Evolutionary conservation across 352 stramenopile species (phyloP).

Genomic region (Globisporangium viniferum): DNA sequence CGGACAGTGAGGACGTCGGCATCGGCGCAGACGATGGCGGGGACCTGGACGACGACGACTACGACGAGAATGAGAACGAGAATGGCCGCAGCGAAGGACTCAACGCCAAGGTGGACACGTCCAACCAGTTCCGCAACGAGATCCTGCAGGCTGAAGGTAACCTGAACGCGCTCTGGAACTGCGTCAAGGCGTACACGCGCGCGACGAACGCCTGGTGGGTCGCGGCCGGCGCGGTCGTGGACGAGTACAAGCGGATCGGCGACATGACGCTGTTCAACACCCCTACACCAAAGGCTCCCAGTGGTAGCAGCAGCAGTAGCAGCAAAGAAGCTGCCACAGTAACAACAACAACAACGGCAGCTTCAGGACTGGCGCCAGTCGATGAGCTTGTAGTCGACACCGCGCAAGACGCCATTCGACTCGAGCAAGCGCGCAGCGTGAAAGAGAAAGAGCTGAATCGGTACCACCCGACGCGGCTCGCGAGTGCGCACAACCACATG

Average conservation of each 20-base stretch:
- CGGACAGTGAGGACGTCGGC: slow-evolving; percentile 61
- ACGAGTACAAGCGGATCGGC: slow-evolving; percentile 63
- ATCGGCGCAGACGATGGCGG: slow-evolving; percentile 21
- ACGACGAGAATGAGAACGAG: background rate
- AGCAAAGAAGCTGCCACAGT: too few relatives aligned
- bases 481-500: slow-evolving; percentile 27
- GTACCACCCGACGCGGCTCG: slow-evolving; percentile 24
- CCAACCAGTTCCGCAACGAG: slow-evolving; percentile 66
- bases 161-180: slow-evolving; percentile 73
- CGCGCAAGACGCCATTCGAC: background rate
- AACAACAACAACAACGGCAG: background rate
- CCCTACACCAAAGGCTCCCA: background rate
- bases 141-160: slow-evolving; percentile 71
- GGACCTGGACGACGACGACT: slow-evolving; percentile 14
- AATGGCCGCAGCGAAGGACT: slow-evolving; percentile 7
- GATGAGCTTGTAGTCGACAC: background rate
- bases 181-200: slow-evolving; percentile 55
- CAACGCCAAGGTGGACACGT: slow-evolving; percentile 16
- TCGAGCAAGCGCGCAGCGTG: background rate
- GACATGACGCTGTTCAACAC: slow-evolving; percentile 51
- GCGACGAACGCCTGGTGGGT: slow-evolving; percentile 64
- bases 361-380: background rate
- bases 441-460: slow-evolving; percentile 7
- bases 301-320: background rate
- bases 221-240: slow-evolving; percentile 42